Evolutionary conservation across 2,329 filamentous ascomycete species (phyloP), one percentile per base, ranked within the genome.

Genomic region (Penicillium digitatum): DNA sequence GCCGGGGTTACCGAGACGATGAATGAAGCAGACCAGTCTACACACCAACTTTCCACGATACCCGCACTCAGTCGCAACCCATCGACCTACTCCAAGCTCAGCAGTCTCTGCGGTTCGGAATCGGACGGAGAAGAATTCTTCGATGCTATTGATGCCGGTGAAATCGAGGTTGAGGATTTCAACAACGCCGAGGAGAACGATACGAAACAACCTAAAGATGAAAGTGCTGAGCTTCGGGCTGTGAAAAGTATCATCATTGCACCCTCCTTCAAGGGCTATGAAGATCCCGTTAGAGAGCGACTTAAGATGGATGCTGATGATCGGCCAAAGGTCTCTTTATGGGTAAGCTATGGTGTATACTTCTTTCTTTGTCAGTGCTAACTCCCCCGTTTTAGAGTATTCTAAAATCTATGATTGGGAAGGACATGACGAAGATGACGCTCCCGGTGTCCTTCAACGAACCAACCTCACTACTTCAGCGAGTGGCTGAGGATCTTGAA

Each of bases 341-440:
- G 94, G 94, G 92, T 95, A 83, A 76, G 87, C 61, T 27, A 24
- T 46, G 27, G 9, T 18, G 11, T 42, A 22, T 38, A 24, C 11
- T 31, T 3, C 7, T 32, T 34, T 45, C 29, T 45, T 24, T 27
- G 24, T 31, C 32, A 39, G 31, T n/a, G 32, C 46, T 61, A 32
- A 62, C 50, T 37, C 14, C 16, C 38, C 14, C 16, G 50, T 10
- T 47, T 37, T 61, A 96, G 92, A 88, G 88, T 62, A 96, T 99
- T 64, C 78, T 99, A 60, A 99, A 97, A 78, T 97, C 93, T 22
- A 97, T 99, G 94, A 96, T 99, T 74, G 94, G 94, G 60, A 97
- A 99, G 73, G 94, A 99, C 70, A 97, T 99, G 94, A 97, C 94
- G 35, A 97, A 95, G 79, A 99, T 99, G 93, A 97, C 94, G 0